A percentile compares a stretch with the other conserved stretches of the same genome.
phyloP scores from a whole-genome alignment of 2,329 filamentous ascomycete genomes.

The Fusarium vanettenii region DNA sequence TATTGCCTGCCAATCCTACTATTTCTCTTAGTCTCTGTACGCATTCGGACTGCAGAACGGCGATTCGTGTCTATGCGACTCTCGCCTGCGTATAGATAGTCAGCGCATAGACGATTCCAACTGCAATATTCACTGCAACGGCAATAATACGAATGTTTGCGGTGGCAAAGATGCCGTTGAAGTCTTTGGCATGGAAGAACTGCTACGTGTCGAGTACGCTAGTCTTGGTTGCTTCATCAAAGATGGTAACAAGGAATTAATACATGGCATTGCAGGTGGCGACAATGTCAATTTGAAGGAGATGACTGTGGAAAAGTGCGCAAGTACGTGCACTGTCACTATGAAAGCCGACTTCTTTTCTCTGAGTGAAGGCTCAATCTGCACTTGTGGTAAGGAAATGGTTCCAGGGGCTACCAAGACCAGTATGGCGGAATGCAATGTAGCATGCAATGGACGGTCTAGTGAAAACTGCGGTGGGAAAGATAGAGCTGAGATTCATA shows the following conservation, averaged over 20 bases:
- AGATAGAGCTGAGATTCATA: not conserved
- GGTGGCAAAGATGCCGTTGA: not conserved
- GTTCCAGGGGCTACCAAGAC: not conserved
- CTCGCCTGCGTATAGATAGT: not conserved
- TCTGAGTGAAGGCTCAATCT: not conserved
- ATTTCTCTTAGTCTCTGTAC: not conserved
- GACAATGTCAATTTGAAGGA: not conserved
- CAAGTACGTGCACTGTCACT: not conserved
- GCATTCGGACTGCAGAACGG: not conserved
- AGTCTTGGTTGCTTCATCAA: not conserved
- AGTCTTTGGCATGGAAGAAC: not conserved
- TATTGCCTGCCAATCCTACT: not conserved
- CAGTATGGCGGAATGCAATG: not conserved
- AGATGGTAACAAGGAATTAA: not conserved
- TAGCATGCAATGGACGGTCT: not conserved
- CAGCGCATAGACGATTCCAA: not conserved
- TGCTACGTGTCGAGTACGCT: not conserved
- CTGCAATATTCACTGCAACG: not conserved
- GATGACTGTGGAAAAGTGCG: not conserved
- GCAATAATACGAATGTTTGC: not conserved
- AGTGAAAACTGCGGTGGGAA: not conserved
- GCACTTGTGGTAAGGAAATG: not conserved
- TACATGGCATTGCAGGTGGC: not conserved
- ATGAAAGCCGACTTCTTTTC: not conserved
- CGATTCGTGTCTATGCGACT: not conserved